Percentiles rank a stretch among this genome's conserved stretches.
phyloP scores from a whole-genome alignment of 768 basidiomycete genomes.

The Podaxis rugospora region DNA sequence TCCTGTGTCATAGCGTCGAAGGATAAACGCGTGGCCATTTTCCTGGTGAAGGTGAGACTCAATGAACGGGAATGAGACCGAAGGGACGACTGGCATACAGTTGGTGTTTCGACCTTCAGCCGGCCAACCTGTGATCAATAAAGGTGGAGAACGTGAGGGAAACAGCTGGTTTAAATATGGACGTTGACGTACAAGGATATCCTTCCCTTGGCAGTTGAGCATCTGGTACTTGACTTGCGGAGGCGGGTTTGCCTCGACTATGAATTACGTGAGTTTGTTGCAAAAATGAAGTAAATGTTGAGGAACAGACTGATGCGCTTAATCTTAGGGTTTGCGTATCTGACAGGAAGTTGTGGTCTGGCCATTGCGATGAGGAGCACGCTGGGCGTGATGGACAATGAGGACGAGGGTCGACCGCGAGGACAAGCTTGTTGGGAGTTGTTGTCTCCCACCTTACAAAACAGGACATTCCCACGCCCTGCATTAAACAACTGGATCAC shows the following conservation, averaged over 20 bases:
- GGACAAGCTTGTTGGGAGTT: not conserved
- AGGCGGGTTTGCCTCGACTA: slow-evolving; percentile 26
- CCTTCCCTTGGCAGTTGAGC: slow-evolving; percentile 79
- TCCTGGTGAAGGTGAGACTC: slow-evolving; percentile 40
- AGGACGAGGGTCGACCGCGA: slow-evolving; percentile 16
- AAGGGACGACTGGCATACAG: slow-evolving; percentile 43
- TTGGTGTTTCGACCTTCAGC: slow-evolving; percentile 78
- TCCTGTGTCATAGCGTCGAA: slow-evolving; percentile 89
- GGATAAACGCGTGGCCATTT: slow-evolving; percentile 85
- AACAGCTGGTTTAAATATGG: slow-evolving; percentile 5
- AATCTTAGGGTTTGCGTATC: slow-evolving; percentile 47
- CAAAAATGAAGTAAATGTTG: slow-evolving; percentile 16
- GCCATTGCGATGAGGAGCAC: slow-evolving; percentile 26
- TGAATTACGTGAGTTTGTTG: slow-evolving; percentile 9
- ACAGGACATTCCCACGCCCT: slow-evolving; percentile 30
- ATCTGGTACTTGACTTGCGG: slow-evolving; percentile 90
- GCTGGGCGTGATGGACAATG: slow-evolving; percentile 11
- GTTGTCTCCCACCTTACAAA: slow-evolving; percentile 18
- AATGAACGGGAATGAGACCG: slow-evolving; percentile 14
- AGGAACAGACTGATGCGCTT: slow-evolving; percentile 30
- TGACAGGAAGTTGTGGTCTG: slow-evolving; percentile 49
- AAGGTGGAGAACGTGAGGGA: not conserved
- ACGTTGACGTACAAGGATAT: slow-evolving; percentile 65
- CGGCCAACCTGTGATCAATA: slow-evolving; percentile 63
- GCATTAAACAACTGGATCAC: slow-evolving; percentile 22